These are phyloP conservation scores for Thalassiosira livingstoniorum DNA, from an alignment of 352 stramenopile genomes.

Conservation along the genomic window DNA sequence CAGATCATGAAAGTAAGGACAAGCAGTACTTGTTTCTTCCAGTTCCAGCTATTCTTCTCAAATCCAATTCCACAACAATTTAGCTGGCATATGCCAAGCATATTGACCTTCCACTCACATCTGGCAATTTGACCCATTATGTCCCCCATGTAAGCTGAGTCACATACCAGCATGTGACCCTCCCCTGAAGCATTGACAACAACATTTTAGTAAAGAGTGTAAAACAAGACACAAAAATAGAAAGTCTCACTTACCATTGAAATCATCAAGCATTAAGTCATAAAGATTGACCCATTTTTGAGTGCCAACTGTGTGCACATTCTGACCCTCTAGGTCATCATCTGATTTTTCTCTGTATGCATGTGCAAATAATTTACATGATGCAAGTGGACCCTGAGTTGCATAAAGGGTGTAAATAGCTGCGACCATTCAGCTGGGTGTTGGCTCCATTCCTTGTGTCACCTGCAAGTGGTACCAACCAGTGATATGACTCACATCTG, in stretches of 20 bases:
- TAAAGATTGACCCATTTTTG: conserved; percentile 6
- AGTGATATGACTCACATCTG: neutral
- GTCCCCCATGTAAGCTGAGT: neutral
- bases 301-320: neutral
- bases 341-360: conserved; percentile 13
- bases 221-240: too few relatives aligned
- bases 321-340: neutral
- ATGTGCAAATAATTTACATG: conserved; percentile 26
- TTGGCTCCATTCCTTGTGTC: conserved; percentile 21
- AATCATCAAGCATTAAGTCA: too few relatives aligned
- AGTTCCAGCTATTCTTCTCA: too few relatives aligned
- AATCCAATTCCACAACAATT: neutral
- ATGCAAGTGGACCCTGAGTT: conserved; percentile 4
- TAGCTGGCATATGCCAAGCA: neutral
- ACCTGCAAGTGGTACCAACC: conserved; percentile 17
- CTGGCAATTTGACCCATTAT: neutral
- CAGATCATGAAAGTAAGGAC: conserved; percentile 31
- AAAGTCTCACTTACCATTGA: too few relatives aligned
- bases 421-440: conserved; percentile 19
- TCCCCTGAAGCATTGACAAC: too few relatives aligned
- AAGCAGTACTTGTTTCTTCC: too few relatives aligned
- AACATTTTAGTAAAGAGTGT: too few relatives aligned
- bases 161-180: too few relatives aligned
- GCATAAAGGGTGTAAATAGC: conserved; percentile 20
- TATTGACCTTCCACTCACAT: neutral